Evolutionary conservation across 75 land plant species (phyloP), one percentile per base, ranked within the genome.

Genomic region (Picea glauca): DNA sequence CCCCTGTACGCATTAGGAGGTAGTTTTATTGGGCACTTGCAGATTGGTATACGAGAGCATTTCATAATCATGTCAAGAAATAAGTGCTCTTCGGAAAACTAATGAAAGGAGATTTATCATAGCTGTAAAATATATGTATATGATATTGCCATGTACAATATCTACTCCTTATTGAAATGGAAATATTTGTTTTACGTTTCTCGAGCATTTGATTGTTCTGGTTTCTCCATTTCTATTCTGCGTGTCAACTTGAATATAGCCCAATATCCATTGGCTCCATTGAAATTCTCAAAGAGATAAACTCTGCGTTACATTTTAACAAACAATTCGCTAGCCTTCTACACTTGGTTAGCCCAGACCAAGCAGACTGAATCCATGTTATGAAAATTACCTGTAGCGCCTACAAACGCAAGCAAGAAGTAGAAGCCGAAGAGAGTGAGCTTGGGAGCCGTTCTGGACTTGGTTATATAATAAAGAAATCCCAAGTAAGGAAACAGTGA

Each of bases 401-500:
- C 95, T 11, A 96, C 99, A 77, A 96, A 96, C 31, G 92, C 96
- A 33, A 96, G 96, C 82, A 96, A 81, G 87, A 96, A 96, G 79
- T 96, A 96, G 92, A 96, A 96, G 63, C 99, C 99, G 74, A 96
- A 96, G 43, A 92, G 95, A 18, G 99, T 96, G 74, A 96, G 95
- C 83, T 91, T 89, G 14, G 99, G 99, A 50, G 98, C 89, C 17
- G 99, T 80, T 78, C 91, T 94, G 65, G 98, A 92, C 83, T 88
- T 92, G 79, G 98, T 96, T 81, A 96, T 82, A 88, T 88, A 94
- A 80, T 94, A 96, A 78, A 96, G 76, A 87, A 96, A 96, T 13
- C 93, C 98, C 43, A 96, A 73, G 86, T 94, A 96, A 5, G 99
- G 99, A 63, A 96, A 90, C 32, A 96, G 88, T 15, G 99, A 96